Evolutionary conservation across 164 flowering plant genomes (phyloP).

Genomic region (Dillenia turbinata): DNA sequence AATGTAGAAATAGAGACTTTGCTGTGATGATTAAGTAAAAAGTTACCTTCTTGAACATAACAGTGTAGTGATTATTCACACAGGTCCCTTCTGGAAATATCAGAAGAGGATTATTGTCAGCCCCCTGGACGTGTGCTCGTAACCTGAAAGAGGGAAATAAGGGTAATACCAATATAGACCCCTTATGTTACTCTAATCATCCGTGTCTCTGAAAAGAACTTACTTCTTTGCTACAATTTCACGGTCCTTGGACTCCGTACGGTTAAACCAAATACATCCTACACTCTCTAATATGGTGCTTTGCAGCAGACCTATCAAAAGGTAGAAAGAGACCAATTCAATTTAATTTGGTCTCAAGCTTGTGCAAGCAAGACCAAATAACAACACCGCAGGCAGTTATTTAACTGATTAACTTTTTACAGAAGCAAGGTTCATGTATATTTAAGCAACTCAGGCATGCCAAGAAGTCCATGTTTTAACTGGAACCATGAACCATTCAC

Average conservation of each 20-base stretch:
- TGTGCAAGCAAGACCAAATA: no score
- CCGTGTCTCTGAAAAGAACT: not conserved
- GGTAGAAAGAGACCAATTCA: no score
- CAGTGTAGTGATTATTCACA: slow-evolving; percentile 91
- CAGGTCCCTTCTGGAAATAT: slow-evolving; percentile 99
- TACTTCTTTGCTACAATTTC: slow-evolving; percentile 87
- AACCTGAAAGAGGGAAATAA: slow-evolving; percentile 47
- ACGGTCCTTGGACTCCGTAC: slow-evolving; percentile 90
- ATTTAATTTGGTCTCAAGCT: no score
- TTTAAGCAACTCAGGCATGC: no score
- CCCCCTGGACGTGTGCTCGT: slow-evolving; percentile 71
- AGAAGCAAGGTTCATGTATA: no score
- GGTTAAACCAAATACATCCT: slow-evolving; percentile 98
- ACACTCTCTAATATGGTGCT: slow-evolving; percentile 89
- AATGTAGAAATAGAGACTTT: no score
- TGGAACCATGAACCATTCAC: no score
- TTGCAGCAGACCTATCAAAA: slow-evolving; percentile 66
- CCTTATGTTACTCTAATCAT: not conserved
- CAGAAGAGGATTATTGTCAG: slow-evolving; percentile 92
- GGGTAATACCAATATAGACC: not conserved
- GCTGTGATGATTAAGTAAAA: no score
- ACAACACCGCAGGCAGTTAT: no score
- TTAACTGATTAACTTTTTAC: no score
- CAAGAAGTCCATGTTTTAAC: no score
- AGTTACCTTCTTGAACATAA: slow-evolving; percentile 98